Evolutionary conservation across 768 basidiomycete species (phyloP).

Genomic region (Mycena albidolilacea): DNA sequence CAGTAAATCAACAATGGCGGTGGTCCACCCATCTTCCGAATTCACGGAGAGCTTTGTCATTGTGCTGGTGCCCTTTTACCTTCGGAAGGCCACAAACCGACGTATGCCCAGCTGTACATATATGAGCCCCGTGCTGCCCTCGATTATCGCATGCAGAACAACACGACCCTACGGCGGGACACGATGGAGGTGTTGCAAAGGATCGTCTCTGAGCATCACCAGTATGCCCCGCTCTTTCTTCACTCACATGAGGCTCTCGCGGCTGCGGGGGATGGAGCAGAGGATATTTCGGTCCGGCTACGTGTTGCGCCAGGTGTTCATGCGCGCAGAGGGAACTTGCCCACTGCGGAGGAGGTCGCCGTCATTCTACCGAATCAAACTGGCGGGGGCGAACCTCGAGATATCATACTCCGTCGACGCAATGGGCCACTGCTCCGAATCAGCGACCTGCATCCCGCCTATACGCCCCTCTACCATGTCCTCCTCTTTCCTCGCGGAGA

Average conservation of each 20-base stretch:
- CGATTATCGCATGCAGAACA: conserved; percentile 17
- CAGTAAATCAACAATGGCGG: conserved; percentile 36
- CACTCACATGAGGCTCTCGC: background rate
- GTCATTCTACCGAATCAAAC: conserved; percentile 8
- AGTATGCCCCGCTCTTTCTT: background rate
- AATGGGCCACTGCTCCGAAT: conserved; percentile 4
- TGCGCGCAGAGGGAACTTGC: background rate
- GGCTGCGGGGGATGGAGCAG: background rate
- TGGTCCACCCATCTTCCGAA: conserved; percentile 46
- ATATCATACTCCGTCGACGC: conserved; percentile 9
- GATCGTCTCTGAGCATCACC: background rate
- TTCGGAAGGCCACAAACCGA: conserved; percentile 32
- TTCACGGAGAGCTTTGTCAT: conserved; percentile 53
- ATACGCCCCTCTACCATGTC: background rate
- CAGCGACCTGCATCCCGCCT: background rate
- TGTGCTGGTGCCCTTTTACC: conserved; percentile 47
- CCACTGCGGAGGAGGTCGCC: conserved; percentile 6
- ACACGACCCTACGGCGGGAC: conserved; percentile 36
- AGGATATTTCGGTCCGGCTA: background rate
- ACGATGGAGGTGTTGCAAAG: background rate
- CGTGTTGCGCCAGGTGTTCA: conserved; percentile 9
- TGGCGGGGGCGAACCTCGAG: background rate
- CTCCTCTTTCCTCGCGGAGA: too few species aligned
- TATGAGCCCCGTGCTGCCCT: conserved; percentile 15
- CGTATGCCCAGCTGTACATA: conserved; percentile 48